Percentiles rank a stretch among this genome's conserved stretches.
Evolutionary conservation across 345 rosid genomes (phyloP).

Genomic region (Populus nigra): DNA sequence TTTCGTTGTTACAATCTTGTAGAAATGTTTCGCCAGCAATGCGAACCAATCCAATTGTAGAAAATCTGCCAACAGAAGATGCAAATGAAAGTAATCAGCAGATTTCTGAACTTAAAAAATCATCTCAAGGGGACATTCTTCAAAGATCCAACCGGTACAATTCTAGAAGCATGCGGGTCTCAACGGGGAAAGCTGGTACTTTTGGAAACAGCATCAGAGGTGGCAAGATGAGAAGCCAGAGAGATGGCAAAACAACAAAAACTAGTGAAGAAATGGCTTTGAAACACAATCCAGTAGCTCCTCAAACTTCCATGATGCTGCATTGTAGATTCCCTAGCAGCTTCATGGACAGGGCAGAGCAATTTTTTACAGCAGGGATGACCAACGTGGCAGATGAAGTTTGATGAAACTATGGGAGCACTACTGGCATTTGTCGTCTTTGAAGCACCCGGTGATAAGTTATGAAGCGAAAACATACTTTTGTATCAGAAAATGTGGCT

Average conservation of each 20-base stretch:
- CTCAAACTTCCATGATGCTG: slow-evolving; percentile 43
- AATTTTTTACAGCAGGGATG: slow-evolving; percentile 48
- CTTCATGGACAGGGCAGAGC: slow-evolving; percentile 61
- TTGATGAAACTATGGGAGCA: neutral
- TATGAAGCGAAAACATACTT: neutral
- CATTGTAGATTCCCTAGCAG: slow-evolving; percentile 53
- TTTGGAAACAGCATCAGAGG: slow-evolving; percentile 37
- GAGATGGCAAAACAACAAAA: slow-evolving; percentile 46
- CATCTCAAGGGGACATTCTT: slow-evolving; percentile 36
- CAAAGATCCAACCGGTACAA: slow-evolving; percentile 35
- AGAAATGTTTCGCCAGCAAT: slow-evolving; percentile 35
- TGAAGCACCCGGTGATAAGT: no score
- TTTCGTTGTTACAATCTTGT: slow-evolving; percentile 64
- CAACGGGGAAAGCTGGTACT: slow-evolving; percentile 31
- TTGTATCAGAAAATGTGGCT: no score
- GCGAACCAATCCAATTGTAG: slow-evolving; percentile 25
- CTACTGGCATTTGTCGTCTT: neutral
- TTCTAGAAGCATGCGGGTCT: slow-evolving; percentile 29
- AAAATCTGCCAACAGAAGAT: slow-evolving; percentile 35
- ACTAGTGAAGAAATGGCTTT: slow-evolving; percentile 39
- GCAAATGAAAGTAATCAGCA: slow-evolving; percentile 40
- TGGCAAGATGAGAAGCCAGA: slow-evolving; percentile 51
- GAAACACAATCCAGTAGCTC: slow-evolving; percentile 32
- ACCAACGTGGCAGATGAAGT: slow-evolving; percentile 3
- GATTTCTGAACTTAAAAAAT: slow-evolving; percentile 38